Evolutionary conservation across 306 rosid species (phyloP).

Genomic region (Dalbergia oliveri): DNA sequence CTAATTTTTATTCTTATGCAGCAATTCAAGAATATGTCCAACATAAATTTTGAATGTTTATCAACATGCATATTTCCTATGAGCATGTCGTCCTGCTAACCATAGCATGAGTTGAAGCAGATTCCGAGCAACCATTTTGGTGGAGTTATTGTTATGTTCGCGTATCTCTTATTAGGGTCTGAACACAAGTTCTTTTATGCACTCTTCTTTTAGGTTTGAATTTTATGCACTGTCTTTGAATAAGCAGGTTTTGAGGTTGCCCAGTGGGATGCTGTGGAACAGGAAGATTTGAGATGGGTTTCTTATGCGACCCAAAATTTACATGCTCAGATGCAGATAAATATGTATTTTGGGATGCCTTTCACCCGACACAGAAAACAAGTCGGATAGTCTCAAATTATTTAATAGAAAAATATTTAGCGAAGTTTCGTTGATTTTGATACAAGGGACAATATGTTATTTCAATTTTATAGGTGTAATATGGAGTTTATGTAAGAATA

Average conservation of each 20-base stretch:
- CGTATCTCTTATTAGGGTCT: not conserved
- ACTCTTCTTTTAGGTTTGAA: not conserved
- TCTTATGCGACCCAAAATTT: slow-evolving; percentile 47
- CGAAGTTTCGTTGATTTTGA: slow-evolving; percentile 38
- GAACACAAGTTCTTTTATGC: not conserved
- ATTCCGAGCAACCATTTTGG: too few species aligned
- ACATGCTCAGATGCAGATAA: slow-evolving; percentile 55
- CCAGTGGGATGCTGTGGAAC: slow-evolving; percentile 58
- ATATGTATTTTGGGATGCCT: slow-evolving; percentile 69
- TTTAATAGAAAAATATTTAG: slow-evolving; percentile 36
- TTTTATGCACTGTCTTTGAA: not conserved
- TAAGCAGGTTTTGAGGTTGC: slow-evolving; percentile 55
- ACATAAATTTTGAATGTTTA: too few species aligned
- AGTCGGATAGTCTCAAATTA: slow-evolving; percentile 41
- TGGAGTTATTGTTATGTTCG: too few species aligned
- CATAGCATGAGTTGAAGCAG: not conserved
- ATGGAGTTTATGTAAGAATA: not conserved
- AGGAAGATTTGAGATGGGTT: slow-evolving; percentile 54
- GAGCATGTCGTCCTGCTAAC: too few species aligned
- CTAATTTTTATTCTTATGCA: too few species aligned
- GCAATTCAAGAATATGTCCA: too few species aligned
- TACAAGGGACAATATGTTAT: not conserved
- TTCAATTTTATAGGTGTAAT: not conserved
- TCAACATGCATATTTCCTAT: too few species aligned
- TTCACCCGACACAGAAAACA: slow-evolving; percentile 61